Conservation (phyloP, 805 yeast species). For the Cyberlindnera sargentensis region DNA sequence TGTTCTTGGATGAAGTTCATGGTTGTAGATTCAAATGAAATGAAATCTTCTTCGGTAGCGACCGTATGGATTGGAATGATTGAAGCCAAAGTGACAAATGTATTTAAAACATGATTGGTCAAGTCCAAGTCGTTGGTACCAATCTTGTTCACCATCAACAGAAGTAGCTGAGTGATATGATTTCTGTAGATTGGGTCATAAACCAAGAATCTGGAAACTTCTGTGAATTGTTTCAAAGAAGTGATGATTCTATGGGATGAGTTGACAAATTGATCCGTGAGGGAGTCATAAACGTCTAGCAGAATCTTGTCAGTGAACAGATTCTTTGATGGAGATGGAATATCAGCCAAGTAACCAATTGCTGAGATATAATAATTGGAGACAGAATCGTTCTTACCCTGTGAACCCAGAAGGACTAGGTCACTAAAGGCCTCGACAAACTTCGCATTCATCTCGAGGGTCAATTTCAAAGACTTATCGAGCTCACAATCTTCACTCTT, state of each 20-base stretch:
- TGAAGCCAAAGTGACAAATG: conserved; percentile 62
- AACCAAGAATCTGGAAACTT: conserved; percentile 61
- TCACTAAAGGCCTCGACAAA: conserved; percentile 39
- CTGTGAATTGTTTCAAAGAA: conserved; percentile 61
- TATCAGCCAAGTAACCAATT: conserved; percentile 49
- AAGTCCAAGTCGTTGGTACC: conserved; percentile 82
- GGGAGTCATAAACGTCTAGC: conserved; percentile 70
- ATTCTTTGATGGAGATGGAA: conserved; percentile 40
- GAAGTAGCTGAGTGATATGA: conserved; percentile 70
- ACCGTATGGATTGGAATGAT: conserved; percentile 68
- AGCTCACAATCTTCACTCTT: conserved; percentile 26
- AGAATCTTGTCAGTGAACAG: conserved; percentile 46
- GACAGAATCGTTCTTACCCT: conserved; percentile 56
- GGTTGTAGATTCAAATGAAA: conserved; percentile 33
- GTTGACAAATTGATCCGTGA: conserved; percentile 53
- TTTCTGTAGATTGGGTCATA: conserved; percentile 57
- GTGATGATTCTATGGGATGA: conserved; percentile 76
- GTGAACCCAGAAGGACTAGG: conserved; percentile 61
- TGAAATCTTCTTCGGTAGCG: conserved; percentile 31
- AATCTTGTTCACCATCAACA: conserved; percentile 68
- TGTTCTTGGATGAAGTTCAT: conserved; percentile 61
- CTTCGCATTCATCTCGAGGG: conserved; percentile 26
- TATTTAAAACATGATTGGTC: conserved; percentile 59
- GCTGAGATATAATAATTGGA: conserved; percentile 53
- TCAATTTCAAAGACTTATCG: conserved; percentile 24